These are phyloP conservation scores for Scheffersomyces quercinus DNA, from an alignment of 1,139 yeast species.

Conservation along the genomic window DNA sequence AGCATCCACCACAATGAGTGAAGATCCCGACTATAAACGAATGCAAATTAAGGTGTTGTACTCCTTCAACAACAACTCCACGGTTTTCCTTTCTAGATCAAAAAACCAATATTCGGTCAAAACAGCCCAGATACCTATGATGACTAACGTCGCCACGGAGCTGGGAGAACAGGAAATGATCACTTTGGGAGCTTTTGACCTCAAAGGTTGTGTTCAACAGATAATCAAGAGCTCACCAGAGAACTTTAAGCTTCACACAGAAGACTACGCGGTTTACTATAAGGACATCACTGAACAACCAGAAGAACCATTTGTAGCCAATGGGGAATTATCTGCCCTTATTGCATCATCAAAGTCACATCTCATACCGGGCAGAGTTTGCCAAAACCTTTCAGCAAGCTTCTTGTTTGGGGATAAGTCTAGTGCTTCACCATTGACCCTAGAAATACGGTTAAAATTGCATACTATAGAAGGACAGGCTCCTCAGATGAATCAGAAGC, in stretches of 20 bases:
- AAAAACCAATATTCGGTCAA: constrained; percentile 44
- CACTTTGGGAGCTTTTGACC: constrained; percentile 58
- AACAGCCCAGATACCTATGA: constrained; percentile 45
- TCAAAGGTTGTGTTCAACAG: constrained; percentile 52
- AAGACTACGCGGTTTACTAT: constrained; percentile 70
- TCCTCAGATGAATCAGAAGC: constrained; percentile 15
- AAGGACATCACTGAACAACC: constrained; percentile 71
- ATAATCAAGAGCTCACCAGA: constrained; percentile 59
- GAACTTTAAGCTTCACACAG: constrained; percentile 44
- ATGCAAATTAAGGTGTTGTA: constrained; percentile 60
- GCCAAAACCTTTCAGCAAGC: constrained; percentile 64
- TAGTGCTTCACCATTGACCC: constrained; percentile 51
- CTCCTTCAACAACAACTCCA: constrained; percentile 57
- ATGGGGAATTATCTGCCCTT: constrained; percentile 59
- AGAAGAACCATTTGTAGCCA: constrained; percentile 76
- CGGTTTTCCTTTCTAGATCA: constrained; percentile 61
- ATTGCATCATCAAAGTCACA: constrained; percentile 27
- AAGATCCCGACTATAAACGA: constrained; percentile 31
- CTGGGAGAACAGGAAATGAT: constrained; percentile 34
- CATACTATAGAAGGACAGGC: constrained; percentile 35
- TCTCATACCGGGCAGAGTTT: constrained; percentile 68
- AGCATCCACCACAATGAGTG: constrained; percentile 9
- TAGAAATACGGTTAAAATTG: constrained; percentile 64
- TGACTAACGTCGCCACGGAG: constrained; percentile 18
- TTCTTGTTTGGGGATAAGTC: constrained; percentile 46